Percentiles rank a stretch among this genome's conserved stretches.
Evolutionary conservation across 495 filamentous ascomycete species (phyloP).

Genomic region (Aspergillus heteromorphus): DNA sequence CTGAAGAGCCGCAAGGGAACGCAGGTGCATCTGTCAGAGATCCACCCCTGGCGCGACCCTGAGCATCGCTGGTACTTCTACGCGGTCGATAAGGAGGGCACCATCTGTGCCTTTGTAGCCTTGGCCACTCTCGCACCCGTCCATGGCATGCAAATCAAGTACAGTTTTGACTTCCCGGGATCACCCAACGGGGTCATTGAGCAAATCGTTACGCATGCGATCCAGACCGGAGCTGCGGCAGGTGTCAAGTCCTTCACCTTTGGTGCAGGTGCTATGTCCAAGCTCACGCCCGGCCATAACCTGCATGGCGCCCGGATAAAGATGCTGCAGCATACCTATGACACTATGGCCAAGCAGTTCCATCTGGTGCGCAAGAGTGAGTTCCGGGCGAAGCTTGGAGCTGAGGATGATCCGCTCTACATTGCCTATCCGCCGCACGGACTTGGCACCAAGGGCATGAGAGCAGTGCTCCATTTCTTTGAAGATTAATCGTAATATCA

Average conservation of each 20-base stretch:
- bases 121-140: slow-evolving; percentile 67
- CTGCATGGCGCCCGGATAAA: slow-evolving; percentile 66
- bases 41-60: slow-evolving; percentile 73
- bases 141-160: slow-evolving; percentile 85
- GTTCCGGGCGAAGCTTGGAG: slow-evolving; percentile 81
- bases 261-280: slow-evolving; percentile 64
- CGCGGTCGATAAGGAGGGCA: slow-evolving; percentile 59
- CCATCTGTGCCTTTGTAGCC: slow-evolving; percentile 66
- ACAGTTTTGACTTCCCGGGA: slow-evolving; percentile 76
- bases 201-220: slow-evolving; percentile 67
- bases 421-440: slow-evolving; percentile 79
- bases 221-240: slow-evolving; percentile 57
- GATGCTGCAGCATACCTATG: slow-evolving; percentile 71
- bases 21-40: slow-evolving; percentile 81
- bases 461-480: slow-evolving; percentile 77
- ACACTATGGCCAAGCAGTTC: slow-evolving; percentile 69
- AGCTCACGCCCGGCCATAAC: slow-evolving; percentile 68
- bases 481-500: slow-evolving; percentile 49
- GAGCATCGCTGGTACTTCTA: slow-evolving; percentile 79
- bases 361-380: slow-evolving; percentile 77
- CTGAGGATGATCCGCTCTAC: slow-evolving; percentile 68
- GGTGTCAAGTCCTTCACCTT: slow-evolving; percentile 70
- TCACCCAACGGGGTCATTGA: slow-evolving; percentile 77
- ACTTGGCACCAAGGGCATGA: slow-evolving; percentile 66
- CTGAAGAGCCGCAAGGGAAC: slow-evolving; percentile 69